Base-by-base conservation (phyloP, 148 eudicot species). In the Arbutus unedo region DNA sequence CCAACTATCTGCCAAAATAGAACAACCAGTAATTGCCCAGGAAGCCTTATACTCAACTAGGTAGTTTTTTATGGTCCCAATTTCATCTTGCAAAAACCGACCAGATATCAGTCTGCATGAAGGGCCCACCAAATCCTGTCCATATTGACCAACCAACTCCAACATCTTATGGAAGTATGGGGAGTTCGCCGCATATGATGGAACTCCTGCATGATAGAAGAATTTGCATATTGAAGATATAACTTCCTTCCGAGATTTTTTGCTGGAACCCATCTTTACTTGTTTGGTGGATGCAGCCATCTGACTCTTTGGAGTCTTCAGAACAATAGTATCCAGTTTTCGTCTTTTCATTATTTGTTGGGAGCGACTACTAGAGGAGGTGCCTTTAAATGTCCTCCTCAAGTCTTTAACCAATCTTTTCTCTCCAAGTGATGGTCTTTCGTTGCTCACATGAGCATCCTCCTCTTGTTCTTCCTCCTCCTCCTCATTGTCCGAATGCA, bases 1-100 rank as follows among this genome's bases (percentile, higher is more conserved):
- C 98, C 98, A 95, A 88, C 93, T 90, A 88, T 95, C 98, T 71
- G 94, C 98, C 92, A 95, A 85, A 79, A 95, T 91, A 31, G 98
- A 95, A 86, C 98, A 92, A 55, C 98, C 98, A 85, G 98, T 93
- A 67, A 91, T 91, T 70, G 93, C 85, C 98, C 98, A 95, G 50
- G 97, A 95, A 81, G 97, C 87, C 83, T 88, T 93, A 45, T 91
- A 92, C 87, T 95, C 98, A 48, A 68, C 86, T 21, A 95, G 90
- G 84, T 93, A 88, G 76, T 85, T 89, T 81, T 85, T 92, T 44
- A 93, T 87, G 62, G 93, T 90, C 47, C 78, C 78, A 81, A 91
- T 85, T 83, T 95, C 98, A 83, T 93, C 95, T 85, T 91, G 98
- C 68, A 95, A 85, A 86, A 85, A 90, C 51, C 93, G 90, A 84